Percentiles rank a stretch among this genome's conserved stretches.
phyloP scores from a whole-genome alignment of 2,329 filamentous ascomycete species.

The Colletotrichum sp. region DNA sequence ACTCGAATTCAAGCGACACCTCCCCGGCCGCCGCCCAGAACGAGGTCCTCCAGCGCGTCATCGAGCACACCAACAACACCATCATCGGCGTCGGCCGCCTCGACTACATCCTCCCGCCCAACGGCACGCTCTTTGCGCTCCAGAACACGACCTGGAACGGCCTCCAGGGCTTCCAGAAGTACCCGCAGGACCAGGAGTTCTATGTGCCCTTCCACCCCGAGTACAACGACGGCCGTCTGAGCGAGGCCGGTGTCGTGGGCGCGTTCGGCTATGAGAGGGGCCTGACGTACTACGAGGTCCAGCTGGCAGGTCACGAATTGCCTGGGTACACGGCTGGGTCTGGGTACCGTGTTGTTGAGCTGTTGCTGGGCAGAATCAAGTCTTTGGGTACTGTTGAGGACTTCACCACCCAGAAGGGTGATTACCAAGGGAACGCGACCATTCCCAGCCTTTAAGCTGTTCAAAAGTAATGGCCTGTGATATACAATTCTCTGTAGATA shows the following conservation, averaged over 20 bases:
- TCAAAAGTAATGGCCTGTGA: background rate
- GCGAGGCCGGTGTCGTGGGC: conserved; percentile 14
- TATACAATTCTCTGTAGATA: background rate
- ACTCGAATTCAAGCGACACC: background rate
- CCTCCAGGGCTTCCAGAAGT: conserved; percentile 63
- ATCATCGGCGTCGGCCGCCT: conserved; percentile 33
- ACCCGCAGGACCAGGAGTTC: conserved; percentile 36
- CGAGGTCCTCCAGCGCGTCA: conserved; percentile 28
- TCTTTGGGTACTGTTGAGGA: conserved; percentile 17
- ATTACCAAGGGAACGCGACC: background rate
- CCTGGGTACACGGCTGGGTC: conserved; percentile 31
- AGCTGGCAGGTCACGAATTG: conserved; percentile 27
- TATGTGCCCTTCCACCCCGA: conserved; percentile 22
- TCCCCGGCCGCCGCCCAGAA: conserved; percentile 4
- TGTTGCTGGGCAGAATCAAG: conserved; percentile 29
- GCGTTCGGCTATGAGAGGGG: conserved; percentile 21
- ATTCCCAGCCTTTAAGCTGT: background rate
- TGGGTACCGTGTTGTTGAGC: conserved; percentile 31
- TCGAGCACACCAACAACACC: conserved; percentile 35
- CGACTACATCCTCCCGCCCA: conserved; percentile 64
- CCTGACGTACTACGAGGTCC: conserved; percentile 21
- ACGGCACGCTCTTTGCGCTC: conserved; percentile 68
- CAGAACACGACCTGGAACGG: conserved; percentile 78
- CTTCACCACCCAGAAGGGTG: conserved; percentile 7
- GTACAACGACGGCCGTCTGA: conserved; percentile 31